phyloP scores from a whole-genome alignment of 2,329 filamentous ascomycete genomes.

The Aspergillus uvarum region DNA sequence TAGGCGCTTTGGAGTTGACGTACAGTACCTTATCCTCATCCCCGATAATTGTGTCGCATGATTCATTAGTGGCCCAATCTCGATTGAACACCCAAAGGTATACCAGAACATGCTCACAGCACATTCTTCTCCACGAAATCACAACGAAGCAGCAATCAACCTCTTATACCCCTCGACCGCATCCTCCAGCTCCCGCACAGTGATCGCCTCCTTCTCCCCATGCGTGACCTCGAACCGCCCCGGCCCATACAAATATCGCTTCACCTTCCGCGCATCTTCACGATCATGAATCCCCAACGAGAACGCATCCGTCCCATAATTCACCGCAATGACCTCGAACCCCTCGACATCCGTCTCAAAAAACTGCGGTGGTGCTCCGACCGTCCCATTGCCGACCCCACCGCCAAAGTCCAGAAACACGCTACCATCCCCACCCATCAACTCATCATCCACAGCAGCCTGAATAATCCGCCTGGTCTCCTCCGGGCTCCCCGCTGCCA shows the following conservation, averaged over 20 bases:
- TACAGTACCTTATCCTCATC: no score
- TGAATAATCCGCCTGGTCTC: slow-evolving; percentile 58
- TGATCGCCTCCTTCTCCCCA: slow-evolving; percentile 76
- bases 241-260: slow-evolving; percentile 62
- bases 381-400: slow-evolving; percentile 29
- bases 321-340: slow-evolving; percentile 80
- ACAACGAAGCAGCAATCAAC: slow-evolving; percentile 52
- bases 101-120: no score
- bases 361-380: slow-evolving; percentile 73
- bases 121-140: no score
- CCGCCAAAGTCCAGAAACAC: slow-evolving; percentile 59
- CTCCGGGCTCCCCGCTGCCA: slow-evolving; percentile 52
- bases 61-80: no score
- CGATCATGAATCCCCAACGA: slow-evolving; percentile 58
- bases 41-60: no score
- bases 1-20: no score
- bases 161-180: slow-evolving; percentile 78
- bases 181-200: slow-evolving; percentile 69
- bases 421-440: slow-evolving; percentile 47
- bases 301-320: slow-evolving; percentile 91
- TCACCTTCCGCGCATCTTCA: slow-evolving; percentile 49
- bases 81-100: no score
- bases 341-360: slow-evolving; percentile 81
- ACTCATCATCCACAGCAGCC: slow-evolving; percentile 55
- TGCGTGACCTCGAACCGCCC: slow-evolving; percentile 83